phyloP scores from a whole-genome alignment of 768 basidiomycete genomes.

The Leccinum subgranulosum region DNA sequence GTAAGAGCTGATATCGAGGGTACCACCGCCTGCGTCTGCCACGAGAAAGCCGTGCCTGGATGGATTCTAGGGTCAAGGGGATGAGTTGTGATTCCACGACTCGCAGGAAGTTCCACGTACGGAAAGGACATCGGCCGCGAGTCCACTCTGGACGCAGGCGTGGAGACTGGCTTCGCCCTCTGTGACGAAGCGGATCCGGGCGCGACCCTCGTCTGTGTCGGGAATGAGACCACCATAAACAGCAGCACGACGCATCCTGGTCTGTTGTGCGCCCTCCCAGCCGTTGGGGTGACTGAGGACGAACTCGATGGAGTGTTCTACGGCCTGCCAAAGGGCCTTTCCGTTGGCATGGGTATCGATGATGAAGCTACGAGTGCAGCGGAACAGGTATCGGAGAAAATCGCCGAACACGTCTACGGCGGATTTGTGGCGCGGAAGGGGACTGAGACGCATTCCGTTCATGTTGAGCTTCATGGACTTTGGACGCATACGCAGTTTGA shows the following conservation, averaged over 20 bases:
- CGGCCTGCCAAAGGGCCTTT: constrained; percentile 60
- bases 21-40: constrained; percentile 79
- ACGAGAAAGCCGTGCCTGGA: constrained; percentile 77
- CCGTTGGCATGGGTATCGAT: constrained; percentile 83
- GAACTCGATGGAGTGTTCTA: constrained; percentile 68
- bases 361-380: constrained; percentile 73
- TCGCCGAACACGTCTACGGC: constrained; percentile 78
- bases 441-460: constrained; percentile 78
- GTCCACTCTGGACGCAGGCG: constrained; percentile 73
- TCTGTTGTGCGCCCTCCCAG: constrained; percentile 75
- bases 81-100: background rate
- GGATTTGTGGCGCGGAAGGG: constrained; percentile 62
- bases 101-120: constrained; percentile 36
- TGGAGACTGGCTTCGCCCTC: constrained; percentile 84
- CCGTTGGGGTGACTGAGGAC: constrained; percentile 80
- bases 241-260: constrained; percentile 73
- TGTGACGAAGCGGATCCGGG: constrained; percentile 75
- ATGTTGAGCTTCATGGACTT: constrained; percentile 77
- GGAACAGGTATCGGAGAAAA: constrained; percentile 71
- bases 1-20: constrained; percentile 78
- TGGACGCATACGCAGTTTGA: constrained; percentile 77
- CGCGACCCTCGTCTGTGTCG: constrained; percentile 68
- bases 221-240: constrained; percentile 71
- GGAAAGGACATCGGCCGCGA: constrained; percentile 74
- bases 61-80: constrained; percentile 47